Evolutionary conservation across 2,329 filamentous ascomycete genomes (phyloP).

Genomic region (Malbranchea cinnamomea): DNA sequence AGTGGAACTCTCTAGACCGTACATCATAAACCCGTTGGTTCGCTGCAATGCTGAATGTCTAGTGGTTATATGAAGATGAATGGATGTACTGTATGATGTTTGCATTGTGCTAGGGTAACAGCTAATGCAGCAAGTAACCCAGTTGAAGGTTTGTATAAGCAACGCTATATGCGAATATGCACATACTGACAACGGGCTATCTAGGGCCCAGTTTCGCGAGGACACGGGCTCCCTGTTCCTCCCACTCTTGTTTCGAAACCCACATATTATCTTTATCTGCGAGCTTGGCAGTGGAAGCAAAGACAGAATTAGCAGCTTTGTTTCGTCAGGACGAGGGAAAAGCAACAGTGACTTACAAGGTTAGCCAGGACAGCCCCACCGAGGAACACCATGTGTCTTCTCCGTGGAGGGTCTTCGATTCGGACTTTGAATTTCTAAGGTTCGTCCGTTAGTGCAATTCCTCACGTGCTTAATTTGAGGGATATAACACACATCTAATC

Average conservation of each 20-base stretch:
- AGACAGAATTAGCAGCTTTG: slow-evolving; percentile 9
- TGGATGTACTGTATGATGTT: too few relatives aligned
- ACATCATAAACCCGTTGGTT: too few relatives aligned
- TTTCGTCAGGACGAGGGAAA: slow-evolving; percentile 1
- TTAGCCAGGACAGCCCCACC: slow-evolving; percentile 93
- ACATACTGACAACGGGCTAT: too few relatives aligned
- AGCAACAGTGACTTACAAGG: slow-evolving; percentile 41
- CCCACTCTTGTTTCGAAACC: slow-evolving; percentile 94
- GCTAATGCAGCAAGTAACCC: too few relatives aligned
- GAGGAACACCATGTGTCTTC: slow-evolving; percentile 98
- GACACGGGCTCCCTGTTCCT: slow-evolving; percentile 72
- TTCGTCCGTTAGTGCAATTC: slow-evolving; percentile 1
- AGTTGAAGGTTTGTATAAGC: slow-evolving; percentile 1
- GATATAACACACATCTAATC: slow-evolving; percentile 46
- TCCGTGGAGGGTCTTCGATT: slow-evolving; percentile 91
- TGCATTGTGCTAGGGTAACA: too few relatives aligned
- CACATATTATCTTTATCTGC: slow-evolving; percentile 98
- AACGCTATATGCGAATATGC: too few relatives aligned
- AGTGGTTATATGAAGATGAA: too few relatives aligned
- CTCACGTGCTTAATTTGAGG: neutral
- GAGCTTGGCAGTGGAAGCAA: slow-evolving; percentile 40
- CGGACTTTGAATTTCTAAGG: slow-evolving; percentile 91
- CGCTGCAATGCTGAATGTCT: too few relatives aligned
- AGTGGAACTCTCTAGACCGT: too few relatives aligned
- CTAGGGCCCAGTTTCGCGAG: slow-evolving; percentile 88